These are phyloP conservation scores for Asterionellopsis glacialis DNA, from an alignment of 108 stramenopile genomes.

Conservation along the genomic window DNA sequence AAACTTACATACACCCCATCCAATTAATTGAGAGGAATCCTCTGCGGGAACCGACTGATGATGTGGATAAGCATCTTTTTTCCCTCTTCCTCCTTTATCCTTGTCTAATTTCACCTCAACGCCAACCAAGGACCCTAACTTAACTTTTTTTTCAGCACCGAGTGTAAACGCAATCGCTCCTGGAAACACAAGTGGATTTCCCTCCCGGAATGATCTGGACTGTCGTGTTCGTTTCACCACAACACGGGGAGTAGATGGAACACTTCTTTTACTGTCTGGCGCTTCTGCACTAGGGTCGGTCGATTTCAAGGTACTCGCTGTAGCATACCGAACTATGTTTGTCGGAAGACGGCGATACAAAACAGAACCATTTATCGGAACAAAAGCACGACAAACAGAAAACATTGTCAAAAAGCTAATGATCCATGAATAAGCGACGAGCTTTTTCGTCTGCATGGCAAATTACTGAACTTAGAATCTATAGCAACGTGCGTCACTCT, in stretches of 20 bases:
- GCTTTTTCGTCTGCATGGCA: too few relatives aligned
- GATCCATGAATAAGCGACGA: too few relatives aligned
- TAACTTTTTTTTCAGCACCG: conserved; percentile 49
- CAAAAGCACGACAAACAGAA: too few relatives aligned
- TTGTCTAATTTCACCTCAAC: conserved; percentile 19
- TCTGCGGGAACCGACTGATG: conserved; percentile 13
- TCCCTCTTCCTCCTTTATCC: conserved; percentile 15
- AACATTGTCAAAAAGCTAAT: too few relatives aligned
- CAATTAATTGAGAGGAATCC: conserved; percentile 44
- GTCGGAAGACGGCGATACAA: too few relatives aligned
- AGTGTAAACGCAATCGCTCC: conserved; percentile 43
- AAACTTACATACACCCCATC: conserved; percentile 49
- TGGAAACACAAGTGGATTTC: conserved; percentile 66
- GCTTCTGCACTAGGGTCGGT: too few relatives aligned
- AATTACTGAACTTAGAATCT: too few relatives aligned
- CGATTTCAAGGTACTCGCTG: too few relatives aligned
- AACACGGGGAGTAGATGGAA: conserved; percentile 19
- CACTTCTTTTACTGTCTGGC: too few relatives aligned
- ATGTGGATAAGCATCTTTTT: conserved; percentile 19
- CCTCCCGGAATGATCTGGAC: conserved; percentile 68
- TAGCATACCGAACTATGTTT: too few relatives aligned
- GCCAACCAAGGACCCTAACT: background rate
- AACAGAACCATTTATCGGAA: too few relatives aligned
- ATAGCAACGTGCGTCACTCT: too few relatives aligned
- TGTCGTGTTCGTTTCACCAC: conserved; percentile 65